Conservation (phyloP, 805 yeast species). For the Sugiyamaella boreocaroliniensis region DNA sequence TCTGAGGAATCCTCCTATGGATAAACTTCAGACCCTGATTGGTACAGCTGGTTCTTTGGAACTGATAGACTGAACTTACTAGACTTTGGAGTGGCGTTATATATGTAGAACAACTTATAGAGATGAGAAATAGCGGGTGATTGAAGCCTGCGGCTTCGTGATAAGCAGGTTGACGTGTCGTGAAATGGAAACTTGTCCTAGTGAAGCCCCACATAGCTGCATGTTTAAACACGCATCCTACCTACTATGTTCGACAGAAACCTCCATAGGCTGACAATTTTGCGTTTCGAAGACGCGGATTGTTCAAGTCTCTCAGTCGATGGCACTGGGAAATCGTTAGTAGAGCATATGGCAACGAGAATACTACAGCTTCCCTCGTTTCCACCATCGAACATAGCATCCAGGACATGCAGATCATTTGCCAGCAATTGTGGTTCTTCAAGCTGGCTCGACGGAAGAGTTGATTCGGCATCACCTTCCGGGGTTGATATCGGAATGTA, state of each 20-base stretch:
- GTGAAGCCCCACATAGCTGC: too few relatives aligned
- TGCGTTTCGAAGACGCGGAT: too few relatives aligned
- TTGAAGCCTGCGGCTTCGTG: too few relatives aligned
- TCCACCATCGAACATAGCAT: not conserved
- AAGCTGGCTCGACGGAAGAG: too few relatives aligned
- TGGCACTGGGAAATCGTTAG: not conserved
- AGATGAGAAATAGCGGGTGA: too few relatives aligned
- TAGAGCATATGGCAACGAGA: not conserved
- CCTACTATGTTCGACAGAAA: too few relatives aligned
- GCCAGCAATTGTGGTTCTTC: not conserved
- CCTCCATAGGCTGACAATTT: too few relatives aligned
- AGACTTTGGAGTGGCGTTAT: not conserved
- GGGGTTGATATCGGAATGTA: not conserved
- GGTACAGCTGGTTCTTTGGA: constrained; percentile 8
- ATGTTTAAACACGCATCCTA: too few relatives aligned
- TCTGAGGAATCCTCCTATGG: constrained; percentile 27
- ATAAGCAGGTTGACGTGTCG: too few relatives aligned
- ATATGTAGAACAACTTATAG: too few relatives aligned
- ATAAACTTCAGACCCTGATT: constrained; percentile 12
- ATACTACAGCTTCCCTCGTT: not conserved
- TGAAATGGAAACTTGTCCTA: too few relatives aligned
- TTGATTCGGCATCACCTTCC: not conserved
- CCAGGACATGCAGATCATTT: not conserved
- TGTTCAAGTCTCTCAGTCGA: too few relatives aligned
- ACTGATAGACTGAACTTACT: not conserved